A percentile compares a stretch with the other conserved stretches of the same genome.
Conservation (phyloP, 441 rosid genomes). For the Bruguiera hainesii region DNA sequence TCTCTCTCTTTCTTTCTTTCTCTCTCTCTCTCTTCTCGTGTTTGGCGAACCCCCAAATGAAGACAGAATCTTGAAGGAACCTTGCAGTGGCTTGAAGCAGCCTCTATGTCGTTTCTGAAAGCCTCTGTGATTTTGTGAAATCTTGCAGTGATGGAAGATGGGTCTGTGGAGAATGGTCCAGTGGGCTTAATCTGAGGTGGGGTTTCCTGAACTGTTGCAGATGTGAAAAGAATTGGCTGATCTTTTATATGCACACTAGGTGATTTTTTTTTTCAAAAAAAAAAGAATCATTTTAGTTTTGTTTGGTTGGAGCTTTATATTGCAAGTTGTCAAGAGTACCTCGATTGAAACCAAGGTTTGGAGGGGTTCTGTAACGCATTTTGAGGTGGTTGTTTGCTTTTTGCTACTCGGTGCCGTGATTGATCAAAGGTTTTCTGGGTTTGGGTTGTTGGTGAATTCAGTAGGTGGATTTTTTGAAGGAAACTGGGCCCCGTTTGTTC, state of each 20-base stretch:
- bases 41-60: slow-evolving; percentile 21
- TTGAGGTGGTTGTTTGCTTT: slow-evolving; percentile 14
- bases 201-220: slow-evolving; percentile 22
- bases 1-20: not conserved
- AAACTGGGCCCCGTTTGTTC: not conserved
- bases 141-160: slow-evolving; percentile 15
- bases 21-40: not conserved
- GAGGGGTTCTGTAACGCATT: not conserved
- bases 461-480: slow-evolving; percentile 12
- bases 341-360: slow-evolving; percentile 3
- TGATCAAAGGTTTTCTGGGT: slow-evolving; percentile 15
- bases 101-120: slow-evolving; percentile 6
- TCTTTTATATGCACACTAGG: not conserved
- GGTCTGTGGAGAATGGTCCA: slow-evolving; percentile 15
- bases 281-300: not conserved
- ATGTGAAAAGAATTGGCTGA: slow-evolving; percentile 4
- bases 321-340: no score
- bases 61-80: slow-evolving; percentile 19
- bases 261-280: not conserved
- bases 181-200: slow-evolving; percentile 27
- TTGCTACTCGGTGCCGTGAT: slow-evolving; percentile 2
- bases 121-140: not conserved
- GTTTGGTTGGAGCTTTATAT: not conserved
- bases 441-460: slow-evolving; percentile 15
- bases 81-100: slow-evolving; percentile 15